A percentile compares a stretch with the other conserved stretches of the same genome.
Evolutionary conservation across 345 rosid genomes (phyloP).

Genomic region (Hevea brasiliensis): DNA sequence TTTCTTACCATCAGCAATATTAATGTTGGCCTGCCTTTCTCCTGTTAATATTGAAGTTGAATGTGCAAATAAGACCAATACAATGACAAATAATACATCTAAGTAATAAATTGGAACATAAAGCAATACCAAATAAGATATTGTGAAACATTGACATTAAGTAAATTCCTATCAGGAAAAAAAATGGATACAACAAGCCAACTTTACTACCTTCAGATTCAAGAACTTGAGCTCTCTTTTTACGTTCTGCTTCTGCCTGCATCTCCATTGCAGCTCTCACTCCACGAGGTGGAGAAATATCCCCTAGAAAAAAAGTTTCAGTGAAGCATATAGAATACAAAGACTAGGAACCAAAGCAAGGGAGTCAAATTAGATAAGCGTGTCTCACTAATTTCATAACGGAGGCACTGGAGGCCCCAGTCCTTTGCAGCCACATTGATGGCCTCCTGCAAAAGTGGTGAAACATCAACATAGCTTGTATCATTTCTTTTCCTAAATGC

Average conservation of each 20-base stretch:
- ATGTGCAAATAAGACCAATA: background rate
- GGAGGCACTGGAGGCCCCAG: slow-evolving; percentile 95
- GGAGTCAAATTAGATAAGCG: background rate
- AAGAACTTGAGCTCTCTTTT: slow-evolving; percentile 85
- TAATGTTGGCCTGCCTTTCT: slow-evolving; percentile 66
- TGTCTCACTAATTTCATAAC: slow-evolving; percentile 89
- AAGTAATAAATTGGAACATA: background rate
- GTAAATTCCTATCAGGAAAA: background rate
- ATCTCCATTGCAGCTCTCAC: slow-evolving; percentile 96
- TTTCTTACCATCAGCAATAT: slow-evolving; percentile 85
- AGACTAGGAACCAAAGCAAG: background rate
- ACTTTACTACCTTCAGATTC: slow-evolving; percentile 67
- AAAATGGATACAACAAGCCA: background rate
- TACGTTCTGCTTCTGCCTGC: slow-evolving; percentile 99
- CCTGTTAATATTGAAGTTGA: slow-evolving; percentile 36
- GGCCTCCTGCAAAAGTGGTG: slow-evolving; percentile 55
- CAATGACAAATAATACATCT: background rate
- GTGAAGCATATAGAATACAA: background rate
- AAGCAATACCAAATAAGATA: background rate
- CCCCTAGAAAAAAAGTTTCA: slow-evolving; percentile 58
- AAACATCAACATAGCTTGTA: slow-evolving; percentile 3
- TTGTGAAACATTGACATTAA: background rate
- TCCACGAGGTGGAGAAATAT: slow-evolving; percentile 91
- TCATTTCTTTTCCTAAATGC: background rate
- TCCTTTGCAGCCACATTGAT: slow-evolving; percentile 88